Percentiles rank a stretch among this genome's conserved stretches.
These are phyloP conservation scores for Pseudopyrenochaeta lycopersici DNA, from an alignment of 2,329 filamentous ascomycete genomes.

Conservation along the genomic window DNA sequence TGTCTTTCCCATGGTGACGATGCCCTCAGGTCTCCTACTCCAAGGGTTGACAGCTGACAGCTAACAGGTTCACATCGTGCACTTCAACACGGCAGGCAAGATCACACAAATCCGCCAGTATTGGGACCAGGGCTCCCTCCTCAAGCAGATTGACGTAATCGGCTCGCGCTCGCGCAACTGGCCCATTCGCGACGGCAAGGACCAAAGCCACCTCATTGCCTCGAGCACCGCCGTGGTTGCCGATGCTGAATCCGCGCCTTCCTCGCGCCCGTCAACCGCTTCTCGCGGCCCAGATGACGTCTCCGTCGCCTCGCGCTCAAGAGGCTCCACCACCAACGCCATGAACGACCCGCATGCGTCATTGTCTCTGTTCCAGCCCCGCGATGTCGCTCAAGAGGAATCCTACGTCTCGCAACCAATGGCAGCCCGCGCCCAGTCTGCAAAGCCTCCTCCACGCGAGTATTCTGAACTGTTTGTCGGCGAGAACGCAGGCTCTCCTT, in stretches of 20 bases:
- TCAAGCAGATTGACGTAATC: slow-evolving; percentile 94
- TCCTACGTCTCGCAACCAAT: slow-evolving; percentile 59
- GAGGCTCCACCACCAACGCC: slow-evolving; percentile 46
- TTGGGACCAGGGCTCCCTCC: slow-evolving; percentile 93
- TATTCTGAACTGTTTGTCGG: slow-evolving; percentile 74
- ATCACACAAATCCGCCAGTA: slow-evolving; percentile 88
- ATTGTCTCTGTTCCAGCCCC: slow-evolving; percentile 77
- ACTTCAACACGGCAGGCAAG: slow-evolving; percentile 78
- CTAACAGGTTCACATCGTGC: slow-evolving; percentile 75
- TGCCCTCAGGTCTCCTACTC: too few species aligned
- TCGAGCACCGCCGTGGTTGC: slow-evolving; percentile 60
- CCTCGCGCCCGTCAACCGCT: slow-evolving; percentile 46
- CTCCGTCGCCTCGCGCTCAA: slow-evolving; percentile 51
- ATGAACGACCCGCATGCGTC: slow-evolving; percentile 67
- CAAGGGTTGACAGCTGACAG: slow-evolving; percentile 18
- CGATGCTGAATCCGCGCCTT: slow-evolving; percentile 36
- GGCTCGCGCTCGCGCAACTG: slow-evolving; percentile 90
- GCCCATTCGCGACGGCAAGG: slow-evolving; percentile 88
- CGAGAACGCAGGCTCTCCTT: slow-evolving; percentile 54
- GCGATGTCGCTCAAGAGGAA: slow-evolving; percentile 67
- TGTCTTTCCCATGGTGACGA: slow-evolving; percentile 76
- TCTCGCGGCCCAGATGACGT: slow-evolving; percentile 43
- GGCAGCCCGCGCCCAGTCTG: slow-evolving; percentile 69
- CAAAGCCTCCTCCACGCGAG: slow-evolving; percentile 74
- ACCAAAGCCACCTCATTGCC: slow-evolving; percentile 81